Evolutionary conservation across 805 yeast species (phyloP).

Genomic region (Ogataea paradorogensis): DNA sequence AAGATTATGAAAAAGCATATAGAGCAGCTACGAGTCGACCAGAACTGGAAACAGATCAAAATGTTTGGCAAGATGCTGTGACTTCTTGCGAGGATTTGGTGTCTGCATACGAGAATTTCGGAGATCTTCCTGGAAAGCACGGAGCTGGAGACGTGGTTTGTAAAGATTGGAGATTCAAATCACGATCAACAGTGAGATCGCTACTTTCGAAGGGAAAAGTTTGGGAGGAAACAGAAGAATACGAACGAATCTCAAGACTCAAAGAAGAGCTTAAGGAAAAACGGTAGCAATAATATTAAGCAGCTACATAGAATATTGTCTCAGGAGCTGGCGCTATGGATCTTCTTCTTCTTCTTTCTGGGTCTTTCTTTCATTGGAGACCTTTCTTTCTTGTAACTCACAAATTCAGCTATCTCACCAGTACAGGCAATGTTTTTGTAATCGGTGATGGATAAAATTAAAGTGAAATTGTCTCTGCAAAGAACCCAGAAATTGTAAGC

Average conservation of each 20-base stretch:
- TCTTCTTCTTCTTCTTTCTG: constrained; percentile 14
- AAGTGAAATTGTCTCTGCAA: constrained; percentile 17
- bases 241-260: constrained; percentile 58
- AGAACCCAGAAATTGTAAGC: constrained; percentile 17
- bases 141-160: constrained; percentile 85
- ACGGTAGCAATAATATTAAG: constrained; percentile 4
- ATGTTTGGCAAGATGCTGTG: constrained; percentile 73
- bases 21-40: constrained; percentile 67
- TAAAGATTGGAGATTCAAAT: constrained; percentile 87
- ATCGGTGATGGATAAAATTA: constrained; percentile 22
- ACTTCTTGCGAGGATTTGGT: constrained; percentile 75
- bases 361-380: constrained; percentile 9
- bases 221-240: constrained; percentile 81
- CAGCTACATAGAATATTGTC: not conserved
- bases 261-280: constrained; percentile 40
- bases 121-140: constrained; percentile 77
- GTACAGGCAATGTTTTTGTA: constrained; percentile 8
- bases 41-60: constrained; percentile 57
- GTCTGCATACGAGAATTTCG: constrained; percentile 82
- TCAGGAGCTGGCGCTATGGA: constrained; percentile 10
- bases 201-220: constrained; percentile 75
- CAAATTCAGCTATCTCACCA: constrained; percentile 5
- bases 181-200: constrained; percentile 67
- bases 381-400: not conserved
- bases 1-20: constrained; percentile 82